Evolutionary conservation across 768 basidiomycete species (phyloP), one percentile per base, ranked within the genome.

Genomic region (Amanita rubescens): DNA sequence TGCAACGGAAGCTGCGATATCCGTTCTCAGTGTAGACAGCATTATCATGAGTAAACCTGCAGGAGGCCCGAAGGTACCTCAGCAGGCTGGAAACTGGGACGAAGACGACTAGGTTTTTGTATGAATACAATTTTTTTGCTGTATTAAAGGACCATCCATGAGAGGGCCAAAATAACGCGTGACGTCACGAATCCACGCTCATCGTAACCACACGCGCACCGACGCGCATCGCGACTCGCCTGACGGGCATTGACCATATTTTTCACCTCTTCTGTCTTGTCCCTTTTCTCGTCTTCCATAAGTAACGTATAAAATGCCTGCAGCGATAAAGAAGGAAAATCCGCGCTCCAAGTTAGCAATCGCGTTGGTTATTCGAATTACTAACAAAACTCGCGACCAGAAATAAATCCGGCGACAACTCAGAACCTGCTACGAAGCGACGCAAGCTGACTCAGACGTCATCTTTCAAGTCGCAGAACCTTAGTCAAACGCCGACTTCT

Each of bases 31-130:
- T 57, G 96, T 99, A 6, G 96, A 99, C 70, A 92, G 90, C 63
- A 97, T 98, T 66, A 96, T 97, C 73, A 93, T 94, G 82, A 90
- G 88, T 72, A 92, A 91, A 65, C 87, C 88, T n/a, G 88, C 90
- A 0, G 89, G 90, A 27, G 89, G 90, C 46, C 90, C 89, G 45
- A 92, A 90, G 66, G 74, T 92, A 46, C 90, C 90, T 50, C 89
- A 93, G 63, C 90, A 92, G 66, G 76, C 85, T 35, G 83, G 88
- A 5, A 89, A 90, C 65, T 92, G 90, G 90, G 90, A 92, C 59
- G 85, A 85, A 22, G 89, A 91, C 66, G 77, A 80, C 63, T 79
- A 65, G n/a, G 62, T 25, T 17, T 30, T 24, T 4, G 30, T 24
- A 25, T n/a, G 15, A 11, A n/a, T 35, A 35, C 35, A 4, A 42